Percentiles rank a stretch among this genome's conserved stretches.
Conservation (phyloP, 2,329 filamentous ascomycete genomes). For the Calcarisporium arbuscula region DNA sequence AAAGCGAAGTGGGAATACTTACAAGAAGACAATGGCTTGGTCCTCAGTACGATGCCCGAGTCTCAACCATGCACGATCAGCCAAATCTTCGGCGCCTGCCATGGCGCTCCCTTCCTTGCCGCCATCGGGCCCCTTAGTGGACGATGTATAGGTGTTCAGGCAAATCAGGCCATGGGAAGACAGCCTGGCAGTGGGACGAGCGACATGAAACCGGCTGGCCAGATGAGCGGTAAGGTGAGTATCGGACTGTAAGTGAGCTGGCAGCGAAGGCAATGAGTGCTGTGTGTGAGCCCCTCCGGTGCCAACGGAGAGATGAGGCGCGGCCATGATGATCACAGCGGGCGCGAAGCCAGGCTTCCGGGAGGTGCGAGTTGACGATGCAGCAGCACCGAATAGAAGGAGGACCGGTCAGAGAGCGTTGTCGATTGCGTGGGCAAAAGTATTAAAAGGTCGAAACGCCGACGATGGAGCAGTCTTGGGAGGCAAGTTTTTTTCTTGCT, state of each 20-base stretch:
- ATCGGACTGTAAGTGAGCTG: constrained; percentile 73
- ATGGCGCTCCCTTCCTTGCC: constrained; percentile 86
- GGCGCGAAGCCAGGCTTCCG: constrained; percentile 28
- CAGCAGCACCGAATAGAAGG: too few relatives aligned
- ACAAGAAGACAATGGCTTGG: constrained; percentile 90
- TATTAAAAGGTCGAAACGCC: too few relatives aligned
- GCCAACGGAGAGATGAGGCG: constrained; percentile 42
- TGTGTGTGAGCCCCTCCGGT: constrained; percentile 65
- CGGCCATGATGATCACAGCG: constrained; percentile 53
- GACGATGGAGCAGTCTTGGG: too few relatives aligned
- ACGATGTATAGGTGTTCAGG: constrained; percentile 90
- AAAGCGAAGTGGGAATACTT: too few relatives aligned
- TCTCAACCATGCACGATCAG: constrained; percentile 76
- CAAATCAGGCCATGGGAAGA: constrained; percentile 89
- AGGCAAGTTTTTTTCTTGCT: too few relatives aligned
- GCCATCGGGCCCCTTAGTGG: constrained; percentile 82
- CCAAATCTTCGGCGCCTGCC: constrained; percentile 88
- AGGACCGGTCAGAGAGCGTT: too few relatives aligned
- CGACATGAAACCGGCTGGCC: constrained; percentile 86
- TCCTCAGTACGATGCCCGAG: constrained; percentile 87
- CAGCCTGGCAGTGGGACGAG: constrained; percentile 77
- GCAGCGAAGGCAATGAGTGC: constrained; percentile 80
- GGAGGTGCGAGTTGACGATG: too few relatives aligned
- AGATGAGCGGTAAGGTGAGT: constrained; percentile 76
- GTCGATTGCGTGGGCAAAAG: too few relatives aligned